A percentile compares a stretch with the other conserved stretches of the same genome.
phyloP scores from a whole-genome alignment of 2,329 filamentous ascomycete genomes.

The Gnomoniopsis sp. region DNA sequence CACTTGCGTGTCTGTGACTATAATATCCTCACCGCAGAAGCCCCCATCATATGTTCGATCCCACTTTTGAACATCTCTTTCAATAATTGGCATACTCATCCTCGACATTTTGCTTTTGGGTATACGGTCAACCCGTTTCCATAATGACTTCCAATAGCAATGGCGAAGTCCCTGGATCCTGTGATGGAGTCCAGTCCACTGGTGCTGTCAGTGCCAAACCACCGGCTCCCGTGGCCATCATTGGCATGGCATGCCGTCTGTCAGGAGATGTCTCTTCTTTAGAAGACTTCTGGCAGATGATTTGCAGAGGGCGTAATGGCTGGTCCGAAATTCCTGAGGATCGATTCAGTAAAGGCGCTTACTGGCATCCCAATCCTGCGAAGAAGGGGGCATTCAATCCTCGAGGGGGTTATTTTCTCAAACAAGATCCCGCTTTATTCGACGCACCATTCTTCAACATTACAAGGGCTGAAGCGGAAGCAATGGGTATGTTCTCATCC shows the following conservation, averaged over 20 bases:
- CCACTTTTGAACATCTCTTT: no score
- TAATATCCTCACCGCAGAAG: no score
- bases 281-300: conserved; percentile 30
- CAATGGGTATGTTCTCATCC: conserved; percentile 27
- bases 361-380: conserved; percentile 31
- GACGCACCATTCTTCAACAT: conserved; percentile 35
- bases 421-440: conserved; percentile 26
- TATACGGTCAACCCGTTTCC: background rate
- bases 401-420: conserved; percentile 30
- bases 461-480: conserved; percentile 31
- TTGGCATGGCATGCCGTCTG: conserved; percentile 11
- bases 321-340: conserved; percentile 29
- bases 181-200: conserved; percentile 17
- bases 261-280: conserved; percentile 24
- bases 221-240: conserved; percentile 5
- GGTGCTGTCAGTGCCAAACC: conserved; percentile 23
- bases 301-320: conserved; percentile 26
- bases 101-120: no score
- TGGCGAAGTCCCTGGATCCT: background rate
- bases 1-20: no score
- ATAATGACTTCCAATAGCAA: background rate
- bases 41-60: no score
- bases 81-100: no score
- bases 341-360: conserved; percentile 31
- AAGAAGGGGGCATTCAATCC: conserved; percentile 32